These are phyloP conservation scores for Fragosphaeria purpurea DNA, from an alignment of 2,329 filamentous ascomycete species.

Conservation along the genomic window DNA sequence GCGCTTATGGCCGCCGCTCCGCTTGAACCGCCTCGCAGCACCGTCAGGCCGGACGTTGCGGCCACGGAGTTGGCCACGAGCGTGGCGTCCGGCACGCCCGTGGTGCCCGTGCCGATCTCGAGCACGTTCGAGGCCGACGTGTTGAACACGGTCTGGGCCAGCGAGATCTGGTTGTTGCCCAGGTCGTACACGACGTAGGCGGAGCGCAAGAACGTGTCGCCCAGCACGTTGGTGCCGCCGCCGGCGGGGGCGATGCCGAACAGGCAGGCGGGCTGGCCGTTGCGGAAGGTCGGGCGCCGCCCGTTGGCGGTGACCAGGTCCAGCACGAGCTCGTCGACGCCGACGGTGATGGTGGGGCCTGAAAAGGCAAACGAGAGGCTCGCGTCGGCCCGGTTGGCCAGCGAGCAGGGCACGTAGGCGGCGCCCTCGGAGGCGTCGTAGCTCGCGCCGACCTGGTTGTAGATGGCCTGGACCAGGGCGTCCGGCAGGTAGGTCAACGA, in stretches of 20 bases:
- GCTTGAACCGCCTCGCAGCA: background rate
- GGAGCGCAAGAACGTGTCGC: slow-evolving; percentile 65
- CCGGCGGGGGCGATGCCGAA: slow-evolving; percentile 57
- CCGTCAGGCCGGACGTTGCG: slow-evolving; percentile 34
- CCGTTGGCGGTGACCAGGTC: slow-evolving; percentile 37
- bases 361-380: slow-evolving; percentile 46
- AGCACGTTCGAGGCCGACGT: slow-evolving; percentile 37
- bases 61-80: slow-evolving; percentile 36
- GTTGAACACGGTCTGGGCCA: slow-evolving; percentile 59
- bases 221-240: slow-evolving; percentile 49
- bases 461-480: slow-evolving; percentile 42
- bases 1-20: background rate
- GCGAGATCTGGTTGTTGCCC: slow-evolving; percentile 58
- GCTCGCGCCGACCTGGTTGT: slow-evolving; percentile 45
- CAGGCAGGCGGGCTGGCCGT: slow-evolving; percentile 49
- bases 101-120: slow-evolving; percentile 43
- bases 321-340: slow-evolving; percentile 50
- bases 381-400: slow-evolving; percentile 29
- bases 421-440: slow-evolving; percentile 43
- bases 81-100: slow-evolving; percentile 44
- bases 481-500: slow-evolving; percentile 58
- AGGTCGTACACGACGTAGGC: slow-evolving; percentile 71
- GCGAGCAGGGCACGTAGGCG: slow-evolving; percentile 53
- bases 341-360: slow-evolving; percentile 41
- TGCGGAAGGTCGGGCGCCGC: slow-evolving; percentile 37